Evolutionary conservation across 202 grass and related monocot genomes (phyloP).

Genomic region (Tripidium arundinaceum): DNA sequence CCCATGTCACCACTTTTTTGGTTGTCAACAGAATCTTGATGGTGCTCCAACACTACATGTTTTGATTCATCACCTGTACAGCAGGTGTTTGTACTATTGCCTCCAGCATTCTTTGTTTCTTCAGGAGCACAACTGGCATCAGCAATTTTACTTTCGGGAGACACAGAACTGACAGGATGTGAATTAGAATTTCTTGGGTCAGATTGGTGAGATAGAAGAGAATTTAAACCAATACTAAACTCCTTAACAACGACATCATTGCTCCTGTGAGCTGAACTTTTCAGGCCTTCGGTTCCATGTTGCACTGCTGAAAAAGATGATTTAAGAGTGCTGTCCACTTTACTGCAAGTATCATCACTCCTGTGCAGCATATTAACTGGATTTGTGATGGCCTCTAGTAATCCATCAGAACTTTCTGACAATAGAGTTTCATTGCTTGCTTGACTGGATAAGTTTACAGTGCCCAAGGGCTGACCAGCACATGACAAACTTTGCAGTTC

Average conservation of each 20-base stretch:
- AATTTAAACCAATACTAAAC: conserved; percentile 6
- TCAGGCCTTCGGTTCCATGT: conserved; percentile 9
- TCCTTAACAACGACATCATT: conserved; percentile 9
- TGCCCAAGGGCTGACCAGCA: conserved; percentile 9
- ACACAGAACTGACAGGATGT: conserved; percentile 3
- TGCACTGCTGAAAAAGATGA: conserved; percentile 45
- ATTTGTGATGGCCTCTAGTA: conserved; percentile 87
- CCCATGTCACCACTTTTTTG: conserved; percentile 18
- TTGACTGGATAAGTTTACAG: conserved; percentile 28
- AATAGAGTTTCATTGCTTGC: conserved; percentile 23
- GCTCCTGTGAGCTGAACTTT: conserved; percentile 27
- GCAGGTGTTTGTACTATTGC: too few species aligned
- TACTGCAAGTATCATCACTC: conserved; percentile 27
- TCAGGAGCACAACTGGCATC: too few species aligned
- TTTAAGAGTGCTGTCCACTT: conserved; percentile 18
- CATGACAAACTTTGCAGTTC: conserved; percentile 31
- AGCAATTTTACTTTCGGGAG: too few species aligned
- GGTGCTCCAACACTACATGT: conserved; percentile 21
- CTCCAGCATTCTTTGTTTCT: too few species aligned
- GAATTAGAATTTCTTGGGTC: conserved; percentile 27
- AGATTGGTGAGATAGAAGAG: conserved; percentile 19
- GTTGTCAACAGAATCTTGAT: conserved; percentile 33
- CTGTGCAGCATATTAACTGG: conserved; percentile 58
- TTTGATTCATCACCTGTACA: too few species aligned
- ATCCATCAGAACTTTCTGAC: conserved; percentile 62